A percentile compares a stretch with the other conserved stretches of the same genome.
These are phyloP conservation scores for Solanum pimpinellifolium DNA, from an alignment of 257 asterid genomes.

Conservation along the genomic window DNA sequence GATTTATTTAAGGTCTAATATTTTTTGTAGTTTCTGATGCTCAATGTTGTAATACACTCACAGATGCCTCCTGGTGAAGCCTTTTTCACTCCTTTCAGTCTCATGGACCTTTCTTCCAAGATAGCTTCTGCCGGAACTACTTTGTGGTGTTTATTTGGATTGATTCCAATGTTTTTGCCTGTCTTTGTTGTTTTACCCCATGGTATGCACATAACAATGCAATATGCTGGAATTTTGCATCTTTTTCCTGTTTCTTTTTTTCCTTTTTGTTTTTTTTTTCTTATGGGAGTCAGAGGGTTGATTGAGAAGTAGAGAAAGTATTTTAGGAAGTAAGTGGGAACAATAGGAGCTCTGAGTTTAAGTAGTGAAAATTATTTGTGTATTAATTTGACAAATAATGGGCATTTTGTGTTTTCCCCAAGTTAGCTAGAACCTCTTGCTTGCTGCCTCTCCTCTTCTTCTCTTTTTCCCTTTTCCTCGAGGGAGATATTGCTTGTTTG, in stretches of 20 bases:
- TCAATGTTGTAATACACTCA: slow-evolving; percentile 25
- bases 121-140: slow-evolving; percentile 16
- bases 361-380: background rate
- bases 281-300: background rate
- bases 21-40: slow-evolving; percentile 24
- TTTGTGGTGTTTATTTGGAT: slow-evolving; percentile 29
- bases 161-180: slow-evolving; percentile 23
- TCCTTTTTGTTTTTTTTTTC: background rate
- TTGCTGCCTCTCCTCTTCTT: background rate
- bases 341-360: background rate
- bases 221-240: background rate
- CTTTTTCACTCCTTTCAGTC: slow-evolving; percentile 26
- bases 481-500: background rate
- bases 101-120: slow-evolving; percentile 22
- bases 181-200: slow-evolving; percentile 2
- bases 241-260: background rate
- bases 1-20: slow-evolving; percentile 13
- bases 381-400: background rate
- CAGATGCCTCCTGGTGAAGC: slow-evolving; percentile 33
- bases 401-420: background rate
- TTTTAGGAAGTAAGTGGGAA: background rate
- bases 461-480: background rate
- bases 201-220: slow-evolving; percentile 6
- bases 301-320: background rate
- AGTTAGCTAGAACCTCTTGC: background rate